Evolutionary conservation across 2,329 filamentous ascomycete species (phyloP), one percentile per base, ranked within the genome.

Genomic region (Aspergillus puulaauensis): DNA sequence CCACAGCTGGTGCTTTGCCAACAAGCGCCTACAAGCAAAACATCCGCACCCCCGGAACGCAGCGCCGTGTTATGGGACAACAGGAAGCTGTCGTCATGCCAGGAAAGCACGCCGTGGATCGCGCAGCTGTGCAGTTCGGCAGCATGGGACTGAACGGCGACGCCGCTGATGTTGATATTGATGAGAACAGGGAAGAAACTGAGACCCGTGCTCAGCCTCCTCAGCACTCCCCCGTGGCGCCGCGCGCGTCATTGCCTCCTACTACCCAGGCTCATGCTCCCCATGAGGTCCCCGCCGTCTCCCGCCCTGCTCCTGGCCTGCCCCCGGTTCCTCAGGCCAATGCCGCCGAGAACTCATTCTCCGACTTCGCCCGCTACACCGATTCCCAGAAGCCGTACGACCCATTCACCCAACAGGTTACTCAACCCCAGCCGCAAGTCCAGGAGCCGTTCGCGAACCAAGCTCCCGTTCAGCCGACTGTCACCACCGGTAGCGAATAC

Each of bases 21-120:
- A 83, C 90, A n/a, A 89, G 88, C 50, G 91, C 91, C 24, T 82
- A 90, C 68, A 96, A 96, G 64, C 70, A 72, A 54, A 79, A 90
- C 90, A 80, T 81, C 59, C 90, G 93, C 60, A 87, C 86, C 54
- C 85, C 91, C 19, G 93, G 88, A 77, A 91, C 90, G 75, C 90
- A 96, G 74, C 87, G 93, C 64, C 90, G 91, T 68, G 84, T 97
- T 54, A 82, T 96, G 69, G 93, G 98, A 68, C 95, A 99, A 73
- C 93, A 96, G 75, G 95, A 99, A 79, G 91, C 95, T 58, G 95
- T 99, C 41, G 92, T 96, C 64, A 97, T 99, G 93, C 95, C 95
- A 46, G 92, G 91, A 59, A 96, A 97, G 79, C 92, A 95, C 66
- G 93, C 95, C 53, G 90, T 99, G 27, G 93, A 98, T 73, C 88